These are phyloP conservation scores for Spinellus fusiger DNA, from an alignment of 192 early-diverging fungal species.

Conservation along the genomic window DNA sequence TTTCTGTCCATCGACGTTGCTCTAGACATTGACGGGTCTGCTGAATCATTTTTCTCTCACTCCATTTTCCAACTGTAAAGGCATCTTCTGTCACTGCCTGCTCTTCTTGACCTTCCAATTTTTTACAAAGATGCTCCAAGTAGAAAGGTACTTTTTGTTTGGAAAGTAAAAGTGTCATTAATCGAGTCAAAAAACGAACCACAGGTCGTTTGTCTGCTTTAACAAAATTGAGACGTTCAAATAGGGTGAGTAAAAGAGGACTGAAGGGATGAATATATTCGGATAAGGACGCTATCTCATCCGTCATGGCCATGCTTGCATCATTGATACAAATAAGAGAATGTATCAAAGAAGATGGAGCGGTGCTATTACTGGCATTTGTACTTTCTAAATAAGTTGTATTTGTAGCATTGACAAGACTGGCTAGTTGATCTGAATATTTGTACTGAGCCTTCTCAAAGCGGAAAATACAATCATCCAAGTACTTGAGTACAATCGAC, in stretches of 20 bases:
- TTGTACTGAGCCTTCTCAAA: constrained; percentile 54
- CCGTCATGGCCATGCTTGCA: background rate
- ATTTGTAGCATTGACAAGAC: constrained; percentile 34
- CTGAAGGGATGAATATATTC: constrained; percentile 41
- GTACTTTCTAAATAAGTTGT: constrained; percentile 10
- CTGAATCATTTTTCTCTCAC: constrained; percentile 3
- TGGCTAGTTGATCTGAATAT: constrained; percentile 50
- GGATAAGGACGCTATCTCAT: background rate
- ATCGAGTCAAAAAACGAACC: constrained; percentile 26
- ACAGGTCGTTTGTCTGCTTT: constrained; percentile 22
- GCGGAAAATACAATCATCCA: constrained; percentile 58
- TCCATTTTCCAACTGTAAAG: background rate
- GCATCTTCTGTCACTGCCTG: background rate
- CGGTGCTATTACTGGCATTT: constrained; percentile 5
- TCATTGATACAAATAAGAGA: background rate
- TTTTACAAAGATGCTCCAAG: background rate
- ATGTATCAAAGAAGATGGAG: background rate
- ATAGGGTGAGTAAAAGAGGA: constrained; percentile 39
- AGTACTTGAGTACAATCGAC: constrained; percentile 45
- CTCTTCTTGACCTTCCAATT: background rate
- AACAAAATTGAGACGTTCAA: constrained; percentile 38
- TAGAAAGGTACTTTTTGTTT: constrained; percentile 36
- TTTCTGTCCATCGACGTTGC: background rate
- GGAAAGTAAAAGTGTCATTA: constrained; percentile 25
- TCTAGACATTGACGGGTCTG: constrained; percentile 9